phyloP scores from a whole-genome alignment of 2,329 filamentous ascomycete species.

The Cercospora sp. region DNA sequence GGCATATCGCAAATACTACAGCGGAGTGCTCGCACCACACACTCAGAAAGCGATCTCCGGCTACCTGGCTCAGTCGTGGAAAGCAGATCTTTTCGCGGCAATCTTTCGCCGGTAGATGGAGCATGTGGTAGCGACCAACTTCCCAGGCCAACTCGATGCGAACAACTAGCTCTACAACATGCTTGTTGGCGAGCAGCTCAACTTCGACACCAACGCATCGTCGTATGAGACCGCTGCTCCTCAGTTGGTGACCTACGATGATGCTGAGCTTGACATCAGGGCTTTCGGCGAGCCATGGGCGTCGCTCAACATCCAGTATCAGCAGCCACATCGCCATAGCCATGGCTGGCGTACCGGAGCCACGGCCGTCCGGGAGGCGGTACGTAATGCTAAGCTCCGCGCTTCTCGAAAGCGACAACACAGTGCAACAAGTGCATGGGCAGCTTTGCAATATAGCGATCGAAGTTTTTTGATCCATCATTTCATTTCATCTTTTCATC shows the following conservation, averaged over 20 bases:
- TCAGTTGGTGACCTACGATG: conserved; percentile 19
- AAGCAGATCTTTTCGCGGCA: conserved; percentile 46
- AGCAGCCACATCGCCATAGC: no score
- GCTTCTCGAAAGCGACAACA: background rate
- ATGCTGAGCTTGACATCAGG: background rate
- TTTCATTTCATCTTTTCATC: background rate
- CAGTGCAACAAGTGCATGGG: background rate
- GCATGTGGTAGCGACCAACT: background rate
- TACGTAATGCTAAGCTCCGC: conserved; percentile 20
- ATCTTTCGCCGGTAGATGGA: background rate
- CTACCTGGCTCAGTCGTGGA: conserved; percentile 53
- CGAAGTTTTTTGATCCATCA: no score
- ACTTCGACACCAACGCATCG: conserved; percentile 40
- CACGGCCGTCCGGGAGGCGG: conserved; percentile 21
- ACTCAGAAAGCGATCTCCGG: conserved; percentile 56
- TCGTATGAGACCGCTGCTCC: conserved; percentile 22
- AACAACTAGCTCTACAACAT: conserved; percentile 29
- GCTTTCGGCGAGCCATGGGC: background rate
- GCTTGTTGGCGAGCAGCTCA: conserved; percentile 50
- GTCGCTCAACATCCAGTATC: conserved; percentile 5
- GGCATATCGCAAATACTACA: conserved; percentile 24
- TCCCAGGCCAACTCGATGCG: background rate
- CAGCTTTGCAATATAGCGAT: no score
- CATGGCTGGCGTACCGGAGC: no score
- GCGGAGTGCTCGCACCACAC: conserved; percentile 19